Percentiles rank a stretch among this genome's conserved stretches.
Conservation (phyloP, 345 rosid genomes). For the Linum tenue region DNA sequence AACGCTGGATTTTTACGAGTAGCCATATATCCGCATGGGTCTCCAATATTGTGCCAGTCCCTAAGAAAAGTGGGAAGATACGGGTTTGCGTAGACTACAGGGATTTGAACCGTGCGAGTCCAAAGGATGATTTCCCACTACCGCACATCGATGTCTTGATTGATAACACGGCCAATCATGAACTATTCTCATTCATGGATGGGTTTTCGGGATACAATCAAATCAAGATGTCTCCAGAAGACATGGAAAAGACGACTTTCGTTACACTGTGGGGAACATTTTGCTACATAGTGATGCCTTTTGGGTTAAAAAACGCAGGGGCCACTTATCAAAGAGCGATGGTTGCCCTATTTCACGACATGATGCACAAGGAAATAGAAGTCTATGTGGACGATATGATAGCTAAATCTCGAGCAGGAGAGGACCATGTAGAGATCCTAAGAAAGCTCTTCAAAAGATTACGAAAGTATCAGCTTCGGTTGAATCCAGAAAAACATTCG, state of each 20-base stretch:
- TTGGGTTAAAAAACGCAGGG: no score
- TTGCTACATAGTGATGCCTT: no score
- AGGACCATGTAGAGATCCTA: background rate
- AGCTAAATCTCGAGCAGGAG: background rate
- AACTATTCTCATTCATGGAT: background rate
- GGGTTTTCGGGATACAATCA: background rate
- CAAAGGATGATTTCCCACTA: background rate
- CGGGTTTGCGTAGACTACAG: background rate
- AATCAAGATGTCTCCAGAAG: background rate
- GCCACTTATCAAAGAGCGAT: no score
- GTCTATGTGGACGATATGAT: slow-evolving; percentile 11
- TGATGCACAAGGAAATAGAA: slow-evolving; percentile 8
- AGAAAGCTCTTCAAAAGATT: background rate
- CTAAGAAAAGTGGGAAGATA: slow-evolving; percentile 2
- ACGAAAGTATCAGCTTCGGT: background rate
- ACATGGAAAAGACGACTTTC: background rate
- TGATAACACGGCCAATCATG: background rate
- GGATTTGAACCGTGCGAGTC: background rate
- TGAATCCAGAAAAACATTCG: slow-evolving; percentile 1
- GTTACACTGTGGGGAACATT: no score
- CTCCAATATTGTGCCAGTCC: background rate
- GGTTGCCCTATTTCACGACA: background rate
- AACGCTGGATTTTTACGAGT: background rate
- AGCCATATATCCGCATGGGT: background rate
- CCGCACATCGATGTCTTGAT: background rate